Evolutionary conservation across 2,329 filamentous ascomycete species (phyloP).

Genomic region (Clonostachys sp.): DNA sequence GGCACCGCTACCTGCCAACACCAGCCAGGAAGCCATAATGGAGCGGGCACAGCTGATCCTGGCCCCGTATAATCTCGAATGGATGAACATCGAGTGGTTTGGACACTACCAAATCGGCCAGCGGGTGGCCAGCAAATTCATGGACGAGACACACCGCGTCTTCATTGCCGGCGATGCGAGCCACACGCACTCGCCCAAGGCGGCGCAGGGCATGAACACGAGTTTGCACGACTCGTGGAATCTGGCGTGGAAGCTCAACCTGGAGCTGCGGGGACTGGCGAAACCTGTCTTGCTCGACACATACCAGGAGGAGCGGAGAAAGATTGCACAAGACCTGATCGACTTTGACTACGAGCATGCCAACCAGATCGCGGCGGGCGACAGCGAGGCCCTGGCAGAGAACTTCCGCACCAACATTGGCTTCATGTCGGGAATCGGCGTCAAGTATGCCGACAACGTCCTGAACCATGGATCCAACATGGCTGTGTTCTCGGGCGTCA

Average conservation of each 20-base stretch:
- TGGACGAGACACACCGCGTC: constrained; percentile 54
- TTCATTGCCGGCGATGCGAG: constrained; percentile 69
- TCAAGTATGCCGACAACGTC: constrained; percentile 49
- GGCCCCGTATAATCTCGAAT: constrained; percentile 50
- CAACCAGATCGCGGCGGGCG: constrained; percentile 55
- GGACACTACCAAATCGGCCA: constrained; percentile 68
- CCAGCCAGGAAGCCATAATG: constrained; percentile 67
- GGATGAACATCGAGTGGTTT: constrained; percentile 65
- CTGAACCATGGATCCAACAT: constrained; percentile 34
- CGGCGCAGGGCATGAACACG: constrained; percentile 65
- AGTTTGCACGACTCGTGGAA: constrained; percentile 60
- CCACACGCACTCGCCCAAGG: constrained; percentile 69
- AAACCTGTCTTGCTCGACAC: constrained; percentile 43
- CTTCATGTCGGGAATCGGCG: constrained; percentile 70
- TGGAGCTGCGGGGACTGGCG: constrained; percentile 48
- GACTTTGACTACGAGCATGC: constrained; percentile 56
- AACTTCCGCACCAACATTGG: constrained; percentile 69
- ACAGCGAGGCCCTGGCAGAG: constrained; percentile 56
- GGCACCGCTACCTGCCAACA: constrained; percentile 25
- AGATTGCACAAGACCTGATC: constrained; percentile 54
- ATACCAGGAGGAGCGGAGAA: constrained; percentile 59
- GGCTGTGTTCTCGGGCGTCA: constrained; percentile 31
- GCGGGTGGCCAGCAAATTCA: constrained; percentile 66
- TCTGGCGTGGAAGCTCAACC: constrained; percentile 45
- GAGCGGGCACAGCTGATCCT: constrained; percentile 58